These are phyloP conservation scores for Ascochyta rabiei DNA, from an alignment of 2,329 filamentous ascomycete species.

Conservation along the genomic window DNA sequence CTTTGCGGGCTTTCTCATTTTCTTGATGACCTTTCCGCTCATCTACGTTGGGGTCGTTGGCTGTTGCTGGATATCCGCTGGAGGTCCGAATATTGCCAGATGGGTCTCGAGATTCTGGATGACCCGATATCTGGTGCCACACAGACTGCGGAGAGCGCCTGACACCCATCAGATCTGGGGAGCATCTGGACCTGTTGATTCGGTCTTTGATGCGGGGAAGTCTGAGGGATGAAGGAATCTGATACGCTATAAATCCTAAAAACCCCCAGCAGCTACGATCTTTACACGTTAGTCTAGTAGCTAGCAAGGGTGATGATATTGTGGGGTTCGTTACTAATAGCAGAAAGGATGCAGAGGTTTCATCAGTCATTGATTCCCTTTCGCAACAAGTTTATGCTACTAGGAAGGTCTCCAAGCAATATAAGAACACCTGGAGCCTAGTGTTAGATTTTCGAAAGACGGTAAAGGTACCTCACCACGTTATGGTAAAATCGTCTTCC, in stretches of 20 bases:
- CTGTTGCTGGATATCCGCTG: background rate
- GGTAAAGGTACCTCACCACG: constrained; percentile 20
- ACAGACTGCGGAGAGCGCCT: background rate
- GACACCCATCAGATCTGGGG: background rate
- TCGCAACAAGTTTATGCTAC: constrained; percentile 22
- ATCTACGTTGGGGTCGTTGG: background rate
- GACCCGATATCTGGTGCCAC: background rate
- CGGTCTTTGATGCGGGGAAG: background rate
- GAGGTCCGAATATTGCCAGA: background rate
- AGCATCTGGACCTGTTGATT: background rate
- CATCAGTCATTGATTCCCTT: constrained; percentile 28
- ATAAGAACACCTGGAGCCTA: constrained; percentile 17
- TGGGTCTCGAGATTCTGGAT: background rate
- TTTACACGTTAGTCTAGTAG: constrained; percentile 23
- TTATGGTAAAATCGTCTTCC: constrained; percentile 29
- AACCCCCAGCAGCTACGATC: constrained; percentile 31
- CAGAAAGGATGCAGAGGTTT: constrained; percentile 28
- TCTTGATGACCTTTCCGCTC: background rate
- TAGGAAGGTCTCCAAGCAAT: constrained; percentile 24
- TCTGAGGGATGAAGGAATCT: too few species aligned
- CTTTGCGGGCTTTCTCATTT: background rate
- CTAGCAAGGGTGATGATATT: constrained; percentile 20
- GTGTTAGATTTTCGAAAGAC: constrained; percentile 21
- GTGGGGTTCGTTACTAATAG: constrained; percentile 36
- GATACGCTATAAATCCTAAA: too few species aligned